Conservation (phyloP, 345 rosid species). For the Anacardium occidentale region DNA sequence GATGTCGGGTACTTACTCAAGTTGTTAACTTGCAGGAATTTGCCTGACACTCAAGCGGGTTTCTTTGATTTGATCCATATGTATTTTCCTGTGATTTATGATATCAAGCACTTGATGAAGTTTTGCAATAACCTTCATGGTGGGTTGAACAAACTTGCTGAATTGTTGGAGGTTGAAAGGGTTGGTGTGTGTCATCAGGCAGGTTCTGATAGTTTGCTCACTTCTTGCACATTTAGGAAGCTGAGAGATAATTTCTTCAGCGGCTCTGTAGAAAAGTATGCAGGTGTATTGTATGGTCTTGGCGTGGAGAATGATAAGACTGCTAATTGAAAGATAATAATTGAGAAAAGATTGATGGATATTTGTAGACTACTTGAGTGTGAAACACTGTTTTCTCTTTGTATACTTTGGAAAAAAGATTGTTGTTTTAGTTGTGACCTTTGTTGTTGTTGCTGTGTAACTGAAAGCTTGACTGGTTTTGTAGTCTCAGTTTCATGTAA, state of each 20-base stretch:
- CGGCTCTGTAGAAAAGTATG: conserved; percentile 65
- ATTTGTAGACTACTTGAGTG: conserved; percentile 68
- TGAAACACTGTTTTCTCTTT: conserved; percentile 44
- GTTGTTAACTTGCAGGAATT: conserved; percentile 58
- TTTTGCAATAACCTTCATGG: conserved; percentile 86
- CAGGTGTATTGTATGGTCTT: conserved; percentile 85
- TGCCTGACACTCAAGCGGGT: conserved; percentile 60
- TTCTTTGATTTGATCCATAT: conserved; percentile 61
- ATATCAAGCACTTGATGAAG: conserved; percentile 87
- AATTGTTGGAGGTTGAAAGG: conserved; percentile 85
- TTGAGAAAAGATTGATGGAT: conserved; percentile 34
- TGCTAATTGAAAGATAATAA: conserved; percentile 48
- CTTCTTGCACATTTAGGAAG: conserved; percentile 80
- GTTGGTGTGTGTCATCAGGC: conserved; percentile 83
- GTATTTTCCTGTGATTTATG: conserved; percentile 74
- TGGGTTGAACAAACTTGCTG: conserved; percentile 86
- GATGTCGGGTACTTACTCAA: conserved; percentile 88
- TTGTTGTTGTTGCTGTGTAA: conserved; percentile 38
- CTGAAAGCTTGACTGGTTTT: conserved; percentile 56
- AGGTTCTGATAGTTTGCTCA: conserved; percentile 91
- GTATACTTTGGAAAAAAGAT: conserved; percentile 63
- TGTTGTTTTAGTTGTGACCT: conserved; percentile 63
- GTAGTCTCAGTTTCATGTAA: conserved; percentile 62
- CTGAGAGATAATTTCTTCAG: conserved; percentile 74
- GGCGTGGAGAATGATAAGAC: conserved; percentile 76